phyloP scores from a whole-genome alignment of 768 basidiomycete genomes.

The Galerina marginata region DNA sequence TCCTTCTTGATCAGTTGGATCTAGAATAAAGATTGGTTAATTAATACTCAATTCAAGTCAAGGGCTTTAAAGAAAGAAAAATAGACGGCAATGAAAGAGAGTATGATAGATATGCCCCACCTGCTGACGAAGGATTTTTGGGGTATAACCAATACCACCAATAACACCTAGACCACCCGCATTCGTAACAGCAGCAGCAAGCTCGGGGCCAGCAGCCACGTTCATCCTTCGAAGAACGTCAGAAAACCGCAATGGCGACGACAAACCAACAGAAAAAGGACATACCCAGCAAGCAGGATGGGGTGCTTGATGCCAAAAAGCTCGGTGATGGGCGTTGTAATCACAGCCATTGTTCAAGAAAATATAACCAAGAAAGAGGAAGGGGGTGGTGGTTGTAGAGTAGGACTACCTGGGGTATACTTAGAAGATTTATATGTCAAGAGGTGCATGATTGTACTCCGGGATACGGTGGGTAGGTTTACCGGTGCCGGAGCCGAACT shows the following conservation, averaged over 20 bases:
- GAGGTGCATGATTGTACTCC: background rate
- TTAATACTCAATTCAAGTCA: background rate
- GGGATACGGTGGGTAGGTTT: no score
- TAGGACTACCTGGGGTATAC: slow-evolving; percentile 4
- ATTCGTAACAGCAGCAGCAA: slow-evolving; percentile 93
- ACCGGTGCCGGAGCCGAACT: no score
- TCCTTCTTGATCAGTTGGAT: slow-evolving; percentile 75
- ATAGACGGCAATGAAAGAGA: background rate
- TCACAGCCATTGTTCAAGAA: slow-evolving; percentile 54
- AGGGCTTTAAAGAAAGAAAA: no score
- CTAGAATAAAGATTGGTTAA: slow-evolving; percentile 37
- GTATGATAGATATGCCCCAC: slow-evolving; percentile 40
- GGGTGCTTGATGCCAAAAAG: slow-evolving; percentile 90
- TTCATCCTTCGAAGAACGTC: slow-evolving; percentile 44
- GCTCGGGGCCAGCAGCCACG: slow-evolving; percentile 65
- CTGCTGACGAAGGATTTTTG: slow-evolving; percentile 79
- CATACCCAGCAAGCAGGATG: slow-evolving; percentile 78
- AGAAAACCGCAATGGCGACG: background rate
- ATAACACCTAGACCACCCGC: slow-evolving; percentile 94
- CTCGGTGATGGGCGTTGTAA: slow-evolving; percentile 86
- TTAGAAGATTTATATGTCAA: background rate
- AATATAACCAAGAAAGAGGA: slow-evolving; percentile 5
- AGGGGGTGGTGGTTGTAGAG: slow-evolving; percentile 10
- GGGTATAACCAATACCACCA: slow-evolving; percentile 87
- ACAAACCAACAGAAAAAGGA: background rate